Percentiles rank a stretch among this genome's conserved stretches.
Evolutionary conservation across 768 basidiomycete species (phyloP).

Genomic region (Pisolithus sp.): DNA sequence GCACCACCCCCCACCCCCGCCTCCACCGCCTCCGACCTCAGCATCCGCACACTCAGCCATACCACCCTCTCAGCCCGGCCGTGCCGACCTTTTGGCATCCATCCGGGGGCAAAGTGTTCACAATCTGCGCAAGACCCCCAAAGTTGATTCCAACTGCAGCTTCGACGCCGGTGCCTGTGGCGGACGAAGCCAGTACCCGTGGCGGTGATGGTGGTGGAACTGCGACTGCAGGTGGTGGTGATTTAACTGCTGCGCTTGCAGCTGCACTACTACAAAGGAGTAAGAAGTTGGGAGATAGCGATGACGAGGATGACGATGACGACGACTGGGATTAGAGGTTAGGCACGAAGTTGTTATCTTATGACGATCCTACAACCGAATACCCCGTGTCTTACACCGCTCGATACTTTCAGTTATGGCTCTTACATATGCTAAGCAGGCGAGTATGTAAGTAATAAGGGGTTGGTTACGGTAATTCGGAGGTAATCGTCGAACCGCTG

Average conservation of each 20-base stretch:
- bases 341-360: not conserved
- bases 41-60: slow-evolving; percentile 16
- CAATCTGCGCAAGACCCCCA: slow-evolving; percentile 52
- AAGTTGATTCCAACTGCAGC: slow-evolving; percentile 8
- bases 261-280: slow-evolving; percentile 78
- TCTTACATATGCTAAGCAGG: not conserved
- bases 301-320: slow-evolving; percentile 72
- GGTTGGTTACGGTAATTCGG: not conserved
- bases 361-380: slow-evolving; percentile 9
- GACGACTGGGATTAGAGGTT: slow-evolving; percentile 49
- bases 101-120: slow-evolving; percentile 80
- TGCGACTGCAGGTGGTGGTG: slow-evolving; percentile 45
- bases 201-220: slow-evolving; percentile 26
- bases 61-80: slow-evolving; percentile 50
- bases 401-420: too few species aligned
- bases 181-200: slow-evolving; percentile 27
- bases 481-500: not conserved
- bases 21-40: slow-evolving; percentile 37
- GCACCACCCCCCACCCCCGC: slow-evolving; percentile 25
- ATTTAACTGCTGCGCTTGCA: slow-evolving; percentile 79
- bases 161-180: slow-evolving; percentile 33
- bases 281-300: slow-evolving; percentile 82
- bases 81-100: slow-evolving; percentile 63
- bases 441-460: not conserved
- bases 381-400: slow-evolving; percentile 1